phyloP scores from a whole-genome alignment of 208 protist genomes.

The Trypanosoma caninum region DNA sequence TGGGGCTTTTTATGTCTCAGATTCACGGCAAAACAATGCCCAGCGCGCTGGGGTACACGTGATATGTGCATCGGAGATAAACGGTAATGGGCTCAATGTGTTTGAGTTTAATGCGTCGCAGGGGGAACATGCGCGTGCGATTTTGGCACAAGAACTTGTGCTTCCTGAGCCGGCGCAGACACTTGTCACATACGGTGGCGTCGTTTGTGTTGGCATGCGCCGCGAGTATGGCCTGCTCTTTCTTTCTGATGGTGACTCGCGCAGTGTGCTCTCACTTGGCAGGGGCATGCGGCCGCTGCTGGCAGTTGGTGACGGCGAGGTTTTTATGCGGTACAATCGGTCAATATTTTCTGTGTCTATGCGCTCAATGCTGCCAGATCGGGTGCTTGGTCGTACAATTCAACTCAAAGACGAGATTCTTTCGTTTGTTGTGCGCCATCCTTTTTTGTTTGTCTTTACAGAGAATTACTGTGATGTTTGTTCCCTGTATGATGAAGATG shows the following conservation, averaged over 20 bases:
- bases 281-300: slow-evolving; percentile 18
- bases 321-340: slow-evolving; percentile 38
- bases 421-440: slow-evolving; percentile 40
- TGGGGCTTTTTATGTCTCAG: slow-evolving; percentile 39
- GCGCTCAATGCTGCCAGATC: slow-evolving; percentile 22
- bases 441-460: slow-evolving; percentile 71
- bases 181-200: slow-evolving; percentile 35
- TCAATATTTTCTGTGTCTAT: slow-evolving; percentile 40
- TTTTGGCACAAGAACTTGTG: slow-evolving; percentile 31
- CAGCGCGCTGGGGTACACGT: slow-evolving; percentile 23
- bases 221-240: slow-evolving; percentile 61
- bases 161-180: slow-evolving; percentile 52
- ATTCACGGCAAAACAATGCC: slow-evolving; percentile 16
- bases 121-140: slow-evolving; percentile 16
- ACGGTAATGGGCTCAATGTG: slow-evolving; percentile 28
- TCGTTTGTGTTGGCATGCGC: slow-evolving; percentile 67
- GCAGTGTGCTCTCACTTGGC: slow-evolving; percentile 46
- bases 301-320: slow-evolving; percentile 33
- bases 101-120: slow-evolving; percentile 35
- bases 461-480: slow-evolving; percentile 61
- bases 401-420: slow-evolving; percentile 25
- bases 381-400: slow-evolving; percentile 28
- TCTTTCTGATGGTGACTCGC: slow-evolving; percentile 46
- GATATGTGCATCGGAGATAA: slow-evolving; percentile 31
- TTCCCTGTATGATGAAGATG: slow-evolving; percentile 44